Base-by-base conservation (phyloP, 2,329 filamentous ascomycete genomes). In the Didymella sp. region DNA sequence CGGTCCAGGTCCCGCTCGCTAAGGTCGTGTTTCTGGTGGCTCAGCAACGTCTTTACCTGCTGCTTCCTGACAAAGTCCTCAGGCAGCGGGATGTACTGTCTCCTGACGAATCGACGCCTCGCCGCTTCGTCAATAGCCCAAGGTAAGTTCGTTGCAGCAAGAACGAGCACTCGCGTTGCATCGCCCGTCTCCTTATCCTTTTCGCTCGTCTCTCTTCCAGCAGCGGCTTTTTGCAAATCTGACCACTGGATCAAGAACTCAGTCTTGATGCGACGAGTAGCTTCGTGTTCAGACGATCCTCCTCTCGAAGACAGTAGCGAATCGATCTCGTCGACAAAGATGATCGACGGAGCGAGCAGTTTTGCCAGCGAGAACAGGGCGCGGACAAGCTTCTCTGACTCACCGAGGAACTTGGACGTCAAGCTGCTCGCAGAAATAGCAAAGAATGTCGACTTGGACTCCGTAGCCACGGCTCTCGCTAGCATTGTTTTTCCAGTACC, bases 401-500 rank as follows among this genome's bases (percentile, higher is more conserved):
- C 95, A 41, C 95, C 95, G 9, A 98, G 84, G 76, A 94, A 99
- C 77, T 99, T 99, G 71, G 91, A 96, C 1, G 94, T 98, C 63
- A 99, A 79, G 67, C 91, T 96, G 72, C 92, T 96, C 15, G 95
- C 92, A 5, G 92, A 96, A 53, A 99, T 96, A 13, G 93, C 96
- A 78, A 99, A 98, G 77, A 98, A 99, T 0, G 96, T 96, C 11
- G 92, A 96, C 68, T 88, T 89, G 1, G 91, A 96, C 76, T 99
- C 95, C 0, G 95, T 98, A 1, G 95, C 95, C 0, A 98, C 94
- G 8, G 92, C 92, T 62, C 95, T 86, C 9, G 95, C 95, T 33
- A 99, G 81, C 95, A 99, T 99, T 0, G 95, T 99, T 77, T 99
- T 99, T 49, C 95, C 95, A 0, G 95, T 99, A n/a, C 95, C 95